Evolutionary conservation across 129 eudicot genomes (phyloP), one percentile per base, ranked within the genome.

Genomic region (Helianthus tuberosus): DNA sequence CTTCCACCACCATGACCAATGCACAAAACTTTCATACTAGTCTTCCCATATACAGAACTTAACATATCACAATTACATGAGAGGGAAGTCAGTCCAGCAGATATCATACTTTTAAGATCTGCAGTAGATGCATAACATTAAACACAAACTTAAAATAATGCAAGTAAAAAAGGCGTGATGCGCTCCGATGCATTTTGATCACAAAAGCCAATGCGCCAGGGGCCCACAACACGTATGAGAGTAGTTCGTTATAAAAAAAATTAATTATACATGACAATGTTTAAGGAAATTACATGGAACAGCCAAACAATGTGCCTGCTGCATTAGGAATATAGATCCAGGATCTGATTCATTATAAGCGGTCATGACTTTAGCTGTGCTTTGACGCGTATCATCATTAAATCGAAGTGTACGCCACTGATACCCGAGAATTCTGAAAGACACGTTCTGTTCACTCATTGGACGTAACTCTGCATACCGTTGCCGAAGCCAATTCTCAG

Each of bases 1-100:
- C 97, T 94, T 78, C 98, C 98, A 35, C 98, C 98, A 78, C 98
- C 97, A 81, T 93, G 97, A 38, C 98, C 97, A 3, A 93, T 80
- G 87, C 98, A 93, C 73, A 93, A 76, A 47, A 93, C 72, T 58
- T 85, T 91, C 98, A 88, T 71, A 48, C 63, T 57, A 69, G 84
- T 86, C 54, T 73, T 78, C 60, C 93, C 91, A 60, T 47, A 60
- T 67, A 83, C 64, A 59, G 87, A 88, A 76, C 81, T 75, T 71
- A 41, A 63, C 35, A 93, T 75, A 79, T 93, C 97, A 76, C 70
- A 85, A 54, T 90, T 75, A 77, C 89, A 80, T 27, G 85, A 80
- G 3, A 94, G 71, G 58, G 91, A 77, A 43, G 93, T 73, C 78
- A 94, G 73, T 51, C 98, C 98, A 67, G 87, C 84, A 75, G 97